These are phyloP conservation scores for Diaporthe destruens DNA, from an alignment of 2,329 filamentous ascomycete species.

Conservation along the genomic window DNA sequence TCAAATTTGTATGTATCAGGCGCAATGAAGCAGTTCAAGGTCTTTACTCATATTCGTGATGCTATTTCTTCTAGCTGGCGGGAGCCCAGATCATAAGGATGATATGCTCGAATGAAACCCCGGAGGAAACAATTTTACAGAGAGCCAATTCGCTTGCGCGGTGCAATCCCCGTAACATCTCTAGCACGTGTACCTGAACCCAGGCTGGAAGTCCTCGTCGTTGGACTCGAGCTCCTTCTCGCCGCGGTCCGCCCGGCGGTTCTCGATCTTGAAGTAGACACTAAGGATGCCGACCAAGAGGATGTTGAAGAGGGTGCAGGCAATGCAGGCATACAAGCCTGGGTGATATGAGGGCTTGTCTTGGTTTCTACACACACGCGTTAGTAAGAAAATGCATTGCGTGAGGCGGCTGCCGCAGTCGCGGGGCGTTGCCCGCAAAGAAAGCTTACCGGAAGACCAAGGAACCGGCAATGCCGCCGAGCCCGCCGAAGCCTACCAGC, in stretches of 20 bases:
- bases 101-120: not conserved
- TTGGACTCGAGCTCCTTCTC: slow-evolving; percentile 64
- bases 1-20: not conserved
- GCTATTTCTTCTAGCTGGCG: not conserved
- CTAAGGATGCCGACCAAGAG: slow-evolving; percentile 58
- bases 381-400: not conserved
- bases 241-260: slow-evolving; percentile 65
- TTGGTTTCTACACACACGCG: slow-evolving; percentile 49
- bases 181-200: slow-evolving; percentile 56
- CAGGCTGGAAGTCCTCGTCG: slow-evolving; percentile 56
- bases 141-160: not conserved
- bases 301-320: slow-evolving; percentile 60
- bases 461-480: slow-evolving; percentile 82
- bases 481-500: slow-evolving; percentile 80
- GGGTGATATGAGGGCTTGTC: slow-evolving; percentile 67
- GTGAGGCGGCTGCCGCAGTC: not conserved
- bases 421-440: not conserved
- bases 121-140: not conserved
- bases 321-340: slow-evolving; percentile 68
- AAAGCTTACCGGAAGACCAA: slow-evolving; percentile 72
- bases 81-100: not conserved
- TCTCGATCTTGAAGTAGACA: slow-evolving; percentile 57
- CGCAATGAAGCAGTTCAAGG: not conserved
- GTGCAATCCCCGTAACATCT: not conserved
- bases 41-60: not conserved